A percentile compares a stretch with the other conserved stretches of the same genome.
phyloP scores from a whole-genome alignment of 164 flowering plant species.

The Chimonanthus praecox region DNA sequence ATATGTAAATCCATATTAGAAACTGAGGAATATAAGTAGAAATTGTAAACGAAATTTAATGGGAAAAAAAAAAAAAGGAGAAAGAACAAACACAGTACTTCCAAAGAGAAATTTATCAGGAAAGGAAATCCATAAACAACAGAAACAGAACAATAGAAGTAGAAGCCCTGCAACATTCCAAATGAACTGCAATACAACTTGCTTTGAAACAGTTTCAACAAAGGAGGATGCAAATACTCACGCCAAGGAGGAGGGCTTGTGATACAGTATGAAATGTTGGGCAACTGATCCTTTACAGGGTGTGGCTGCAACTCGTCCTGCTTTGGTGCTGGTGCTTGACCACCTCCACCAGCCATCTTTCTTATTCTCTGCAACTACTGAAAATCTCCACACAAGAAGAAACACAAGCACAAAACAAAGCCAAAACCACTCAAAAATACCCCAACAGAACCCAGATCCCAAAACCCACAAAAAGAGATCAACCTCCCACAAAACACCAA shows the following conservation, averaged over 20 bases:
- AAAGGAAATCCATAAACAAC: no score
- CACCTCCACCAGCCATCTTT: constrained; percentile 32
- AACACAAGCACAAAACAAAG: neutral
- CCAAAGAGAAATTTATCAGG: no score
- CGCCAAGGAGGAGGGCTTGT: constrained; percentile 94
- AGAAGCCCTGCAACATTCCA: no score
- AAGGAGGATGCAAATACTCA: constrained; percentile 22
- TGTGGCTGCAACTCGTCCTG: constrained; percentile 42
- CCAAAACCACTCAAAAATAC: constrained; percentile 1
- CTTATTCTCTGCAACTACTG: constrained; percentile 4
- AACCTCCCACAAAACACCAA: neutral
- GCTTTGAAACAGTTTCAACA: no score
- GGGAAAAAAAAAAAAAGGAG: no score
- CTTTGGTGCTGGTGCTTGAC: constrained; percentile 59
- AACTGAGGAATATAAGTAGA: no score
- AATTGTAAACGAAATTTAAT: no score
- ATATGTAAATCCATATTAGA: no score
- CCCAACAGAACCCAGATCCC: constrained; percentile 10
- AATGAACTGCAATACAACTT: no score
- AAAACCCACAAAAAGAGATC: neutral
- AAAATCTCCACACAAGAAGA: neutral
- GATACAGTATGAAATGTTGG: constrained; percentile 58
- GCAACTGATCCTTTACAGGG: constrained; percentile 47
- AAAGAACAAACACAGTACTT: no score
- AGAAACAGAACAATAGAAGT: no score